Conservation (phyloP, 169 alveolate genomes). For the Perkinsus olseni region DNA sequence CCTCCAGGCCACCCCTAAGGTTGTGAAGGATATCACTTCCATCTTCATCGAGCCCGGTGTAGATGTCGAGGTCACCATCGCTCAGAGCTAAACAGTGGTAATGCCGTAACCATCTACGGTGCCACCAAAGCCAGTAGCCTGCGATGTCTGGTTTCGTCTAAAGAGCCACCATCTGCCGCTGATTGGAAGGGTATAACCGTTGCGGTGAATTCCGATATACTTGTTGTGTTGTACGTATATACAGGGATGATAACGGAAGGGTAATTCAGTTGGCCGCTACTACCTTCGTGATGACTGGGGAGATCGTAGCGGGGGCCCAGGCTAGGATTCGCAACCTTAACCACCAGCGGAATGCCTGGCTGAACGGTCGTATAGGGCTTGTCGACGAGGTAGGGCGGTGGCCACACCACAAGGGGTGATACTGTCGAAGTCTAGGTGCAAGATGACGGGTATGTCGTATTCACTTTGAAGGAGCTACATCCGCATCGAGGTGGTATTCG, state of each 20-base stretch:
- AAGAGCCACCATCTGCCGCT: background rate
- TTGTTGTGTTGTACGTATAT: background rate
- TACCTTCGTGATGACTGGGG: background rate
- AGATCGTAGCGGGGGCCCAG: background rate
- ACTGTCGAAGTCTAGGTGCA: background rate
- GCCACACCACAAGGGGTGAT: background rate
- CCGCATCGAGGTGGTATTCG: background rate
- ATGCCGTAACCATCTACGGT: background rate
- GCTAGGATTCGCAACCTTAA: background rate
- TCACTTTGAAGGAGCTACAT: background rate
- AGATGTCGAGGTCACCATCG: constrained; percentile 89
- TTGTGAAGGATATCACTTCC: constrained; percentile 90
- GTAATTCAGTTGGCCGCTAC: background rate
- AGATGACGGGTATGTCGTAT: background rate
- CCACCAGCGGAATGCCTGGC: background rate
- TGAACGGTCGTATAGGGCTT: background rate
- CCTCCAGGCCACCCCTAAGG: constrained; percentile 90
- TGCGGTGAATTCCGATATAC: background rate
- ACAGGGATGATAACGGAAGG: background rate
- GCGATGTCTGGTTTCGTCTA: background rate
- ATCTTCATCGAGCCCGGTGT: constrained; percentile 94
- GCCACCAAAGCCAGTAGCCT: background rate
- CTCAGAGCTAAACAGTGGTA: constrained; percentile 46
- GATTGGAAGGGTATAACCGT: background rate
- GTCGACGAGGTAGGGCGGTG: background rate